These are phyloP conservation scores for Globisporangium perplexum DNA, from an alignment of 352 stramenopile genomes.

Conservation along the genomic window DNA sequence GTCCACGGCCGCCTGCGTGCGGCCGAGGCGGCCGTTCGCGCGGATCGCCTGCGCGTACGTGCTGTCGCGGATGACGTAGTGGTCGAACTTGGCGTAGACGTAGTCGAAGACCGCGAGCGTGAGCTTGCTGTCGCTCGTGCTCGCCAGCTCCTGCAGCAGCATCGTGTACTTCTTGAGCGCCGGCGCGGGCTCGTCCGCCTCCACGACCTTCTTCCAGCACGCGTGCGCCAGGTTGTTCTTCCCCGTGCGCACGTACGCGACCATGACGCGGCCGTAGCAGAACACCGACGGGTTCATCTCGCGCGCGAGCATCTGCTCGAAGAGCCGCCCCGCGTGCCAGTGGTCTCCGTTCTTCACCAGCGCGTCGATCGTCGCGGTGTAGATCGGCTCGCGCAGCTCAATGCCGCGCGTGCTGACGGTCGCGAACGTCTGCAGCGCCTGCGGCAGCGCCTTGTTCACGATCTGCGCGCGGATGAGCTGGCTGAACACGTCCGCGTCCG, in stretches of 20 bases:
- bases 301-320: conserved; percentile 68
- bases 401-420: conserved; percentile 45
- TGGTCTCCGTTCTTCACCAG: conserved; percentile 50
- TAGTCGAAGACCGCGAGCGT: conserved; percentile 59
- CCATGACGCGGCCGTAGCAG: conserved; percentile 69
- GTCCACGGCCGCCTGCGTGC: conserved; percentile 55
- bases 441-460: conserved; percentile 48
- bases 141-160: conserved; percentile 50
- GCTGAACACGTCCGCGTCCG: conserved; percentile 46
- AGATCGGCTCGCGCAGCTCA: conserved; percentile 58
- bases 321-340: conserved; percentile 66
- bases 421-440: conserved; percentile 75
- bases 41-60: conserved; percentile 69
- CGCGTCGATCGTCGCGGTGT: conserved; percentile 68
- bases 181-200: conserved; percentile 33
- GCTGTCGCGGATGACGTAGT: conserved; percentile 36
- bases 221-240: conserved; percentile 52
- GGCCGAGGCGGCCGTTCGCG: conserved; percentile 54
- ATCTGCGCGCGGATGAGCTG: conserved; percentile 80
- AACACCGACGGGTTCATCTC: conserved; percentile 60
- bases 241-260: conserved; percentile 70
- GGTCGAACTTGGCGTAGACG: conserved; percentile 40
- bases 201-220: conserved; percentile 68
- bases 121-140: conserved; percentile 57
- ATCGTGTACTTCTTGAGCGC: conserved; percentile 53